Evolutionary conservation across 2,329 filamentous ascomycete genomes (phyloP), one percentile per base, ranked within the genome.

Genomic region (Aspergillus ochraceus): DNA sequence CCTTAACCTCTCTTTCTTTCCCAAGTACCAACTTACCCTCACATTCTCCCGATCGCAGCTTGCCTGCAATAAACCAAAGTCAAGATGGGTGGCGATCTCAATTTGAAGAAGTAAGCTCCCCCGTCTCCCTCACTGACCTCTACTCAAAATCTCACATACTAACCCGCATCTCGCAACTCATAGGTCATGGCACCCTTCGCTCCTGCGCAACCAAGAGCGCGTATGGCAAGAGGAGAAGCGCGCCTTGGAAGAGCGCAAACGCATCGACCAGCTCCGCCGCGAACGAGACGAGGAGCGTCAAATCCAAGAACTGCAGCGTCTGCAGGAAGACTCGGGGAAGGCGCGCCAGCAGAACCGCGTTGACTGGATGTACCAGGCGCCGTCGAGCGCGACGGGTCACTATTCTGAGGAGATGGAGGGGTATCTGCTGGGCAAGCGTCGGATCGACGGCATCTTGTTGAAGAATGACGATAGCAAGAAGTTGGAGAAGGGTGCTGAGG

Each of bases 361-460:
- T 26, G 95, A 98, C 70, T 99, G 95, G 91, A 97, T 99, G 92
- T 99, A 99, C 77, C 87, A 90, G 68, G 94, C 94, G 1, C 92
- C 95, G 8, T 90, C 90, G 47, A 84, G 80, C 58, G 90, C 89
- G 53, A 84, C 83, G 58, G 91, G 91, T 39, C 88, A 91, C 86
- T 45, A 87, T 79, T 68, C 71, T 0, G 94, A 97, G 75, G 95
- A 98, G 77, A 92, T 91, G 79, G 95, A 99, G 72, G 92, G 90
- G 4, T 99, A 96, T 74, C 79, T 99, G 1, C 82, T 99, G 14
- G 95, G 95, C 55, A 98, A 97, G 81, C 85, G 95, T 60, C 86
- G 93, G 60, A 94, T 99, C 73, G 94, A 98, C 79, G 88, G 88
- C 12, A 69, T 75, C 4, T 82, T 99, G 57, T 86, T 92, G 49